Evolutionary conservation across 108 stramenopile species (phyloP), one percentile per base, ranked within the genome.

Genomic region (Fistulifera solaris): DNA sequence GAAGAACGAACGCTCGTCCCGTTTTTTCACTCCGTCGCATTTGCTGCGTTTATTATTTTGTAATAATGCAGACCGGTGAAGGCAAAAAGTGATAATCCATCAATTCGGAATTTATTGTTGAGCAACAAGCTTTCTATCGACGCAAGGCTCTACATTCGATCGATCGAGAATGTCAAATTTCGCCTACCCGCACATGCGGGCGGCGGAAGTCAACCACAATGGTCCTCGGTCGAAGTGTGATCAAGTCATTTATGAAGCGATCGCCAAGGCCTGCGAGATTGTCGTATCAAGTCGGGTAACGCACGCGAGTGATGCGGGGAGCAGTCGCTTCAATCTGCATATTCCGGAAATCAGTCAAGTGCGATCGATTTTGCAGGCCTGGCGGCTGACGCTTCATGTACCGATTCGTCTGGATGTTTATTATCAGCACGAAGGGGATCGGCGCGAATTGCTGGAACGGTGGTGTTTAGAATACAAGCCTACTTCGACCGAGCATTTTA

Each of bases 221-320:
- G 79, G 79, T 21, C 85, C 89, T 0, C 61, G 83, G 12, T 63
- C 78, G 22, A 82, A 87, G 71, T 91, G 89, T 53, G 85, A 91
- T 69, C 85, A 91, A 67, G 85, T 91, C n/a, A 70, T 91, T 18
- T 87, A 73, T 56, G 89, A 91, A 61, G 89, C 89, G 42, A 84
- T 91, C 46, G 73, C 76, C 55, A 91, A 91, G 49, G 85, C 81
- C 0, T 76, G 75, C 48, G 89, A 91, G 69, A 87, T 91, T 41
- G 67, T 82, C 18, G 85, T 91, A 22, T 66, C 67, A 2, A 71
- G 78, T 48, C 75, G 87, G 1, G 40, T 19, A 11, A 40, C 22
- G 24, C 45, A 49, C 31, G 18, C 24, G 26, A 52, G 16, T 13
- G 19, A 35, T 54, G 17, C 27, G 12, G 19, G 18, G 1, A 70